These are phyloP conservation scores for Citrus unshiu DNA, from an alignment of 345 rosid species.

Conservation along the genomic window DNA sequence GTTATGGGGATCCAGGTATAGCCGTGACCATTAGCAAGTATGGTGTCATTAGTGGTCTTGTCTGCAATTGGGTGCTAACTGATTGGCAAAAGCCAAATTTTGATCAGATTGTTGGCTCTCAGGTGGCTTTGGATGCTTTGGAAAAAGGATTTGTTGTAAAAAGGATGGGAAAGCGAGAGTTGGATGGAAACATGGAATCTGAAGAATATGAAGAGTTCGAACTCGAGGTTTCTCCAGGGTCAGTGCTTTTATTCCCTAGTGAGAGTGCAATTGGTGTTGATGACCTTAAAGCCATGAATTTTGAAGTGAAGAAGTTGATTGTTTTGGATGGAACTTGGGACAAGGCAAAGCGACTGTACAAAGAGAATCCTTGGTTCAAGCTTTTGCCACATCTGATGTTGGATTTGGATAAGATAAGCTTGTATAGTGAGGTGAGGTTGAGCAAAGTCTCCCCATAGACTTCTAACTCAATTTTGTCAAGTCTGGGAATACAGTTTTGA, in stretches of 20 bases:
- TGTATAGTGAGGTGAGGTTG: slow-evolving; percentile 62
- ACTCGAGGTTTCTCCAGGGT: slow-evolving; percentile 55
- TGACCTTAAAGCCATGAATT: slow-evolving; percentile 37
- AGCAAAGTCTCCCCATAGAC: slow-evolving; percentile 11
- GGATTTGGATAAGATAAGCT: slow-evolving; percentile 52
- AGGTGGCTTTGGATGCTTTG: slow-evolving; percentile 36
- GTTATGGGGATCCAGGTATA: slow-evolving; percentile 17
- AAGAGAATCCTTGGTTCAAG: slow-evolving; percentile 88
- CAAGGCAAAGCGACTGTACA: slow-evolving; percentile 70
- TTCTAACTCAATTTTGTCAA: neutral
- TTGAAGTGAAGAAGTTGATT: slow-evolving; percentile 59
- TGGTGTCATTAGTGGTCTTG: slow-evolving; percentile 38
- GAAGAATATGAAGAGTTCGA: slow-evolving; percentile 60
- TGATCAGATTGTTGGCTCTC: slow-evolving; percentile 40
- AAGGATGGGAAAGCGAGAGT: slow-evolving; percentile 27
- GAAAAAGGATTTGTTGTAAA: slow-evolving; percentile 61
- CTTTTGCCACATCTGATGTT: slow-evolving; percentile 70
- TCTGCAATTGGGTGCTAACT: slow-evolving; percentile 24
- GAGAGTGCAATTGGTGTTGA: slow-evolving; percentile 43
- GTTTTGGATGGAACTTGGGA: slow-evolving; percentile 89
- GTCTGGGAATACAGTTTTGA: neutral
- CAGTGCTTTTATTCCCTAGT: slow-evolving; percentile 64
- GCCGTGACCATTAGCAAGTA: slow-evolving; percentile 33
- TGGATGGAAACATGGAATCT: slow-evolving; percentile 15
- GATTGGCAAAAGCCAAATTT: slow-evolving; percentile 19